A percentile compares a stretch with the other conserved stretches of the same genome.
These are phyloP conservation scores for Penicillium desertorum DNA, from an alignment of 495 filamentous ascomycete genomes.

Conservation along the genomic window DNA sequence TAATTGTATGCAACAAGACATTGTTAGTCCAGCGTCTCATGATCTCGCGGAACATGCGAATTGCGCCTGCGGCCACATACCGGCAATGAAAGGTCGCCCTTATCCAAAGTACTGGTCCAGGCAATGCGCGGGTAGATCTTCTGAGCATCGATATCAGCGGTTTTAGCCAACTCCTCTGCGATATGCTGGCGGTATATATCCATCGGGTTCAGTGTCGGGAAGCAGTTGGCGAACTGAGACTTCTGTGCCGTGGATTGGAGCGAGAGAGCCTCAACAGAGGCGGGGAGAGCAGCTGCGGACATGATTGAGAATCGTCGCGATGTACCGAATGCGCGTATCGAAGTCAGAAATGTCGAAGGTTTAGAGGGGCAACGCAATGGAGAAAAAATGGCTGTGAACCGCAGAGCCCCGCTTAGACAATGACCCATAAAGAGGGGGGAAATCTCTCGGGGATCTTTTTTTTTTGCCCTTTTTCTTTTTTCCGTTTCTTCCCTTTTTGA, in stretches of 20 bases:
- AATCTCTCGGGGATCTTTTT: conserved; percentile 24
- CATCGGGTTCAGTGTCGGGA: conserved; percentile 74
- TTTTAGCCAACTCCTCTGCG: conserved; percentile 66
- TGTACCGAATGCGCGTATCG: conserved; percentile 17
- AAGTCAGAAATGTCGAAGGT: conserved; percentile 15
- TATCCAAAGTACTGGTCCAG: conserved; percentile 83
- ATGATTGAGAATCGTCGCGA: conserved; percentile 27
- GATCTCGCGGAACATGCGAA: conserved; percentile 5
- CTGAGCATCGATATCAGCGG: conserved; percentile 67
- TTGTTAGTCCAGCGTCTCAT: conserved; percentile 3
- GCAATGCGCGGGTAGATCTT: conserved; percentile 76
- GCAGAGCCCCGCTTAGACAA: conserved; percentile 46
- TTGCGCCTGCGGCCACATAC: conserved; percentile 33
- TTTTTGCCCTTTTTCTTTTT: conserved; percentile 23
- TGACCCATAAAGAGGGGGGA: conserved; percentile 47
- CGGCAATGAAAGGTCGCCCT: conserved; percentile 82
- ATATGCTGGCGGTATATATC: conserved; percentile 89
- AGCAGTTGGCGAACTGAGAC: conserved; percentile 48
- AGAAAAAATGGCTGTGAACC: conserved; percentile 38
- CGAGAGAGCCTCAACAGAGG: conserved; percentile 41
- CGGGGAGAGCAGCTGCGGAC: conserved; percentile 33
- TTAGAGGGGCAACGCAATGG: conserved; percentile 18
- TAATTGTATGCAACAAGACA: conserved; percentile 13
- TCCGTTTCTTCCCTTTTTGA: conserved; percentile 30
- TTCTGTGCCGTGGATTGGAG: conserved; percentile 41